Evolutionary conservation across 1,284 basidiomycete species (phyloP).

Genomic region (Ustilago bromivora): DNA sequence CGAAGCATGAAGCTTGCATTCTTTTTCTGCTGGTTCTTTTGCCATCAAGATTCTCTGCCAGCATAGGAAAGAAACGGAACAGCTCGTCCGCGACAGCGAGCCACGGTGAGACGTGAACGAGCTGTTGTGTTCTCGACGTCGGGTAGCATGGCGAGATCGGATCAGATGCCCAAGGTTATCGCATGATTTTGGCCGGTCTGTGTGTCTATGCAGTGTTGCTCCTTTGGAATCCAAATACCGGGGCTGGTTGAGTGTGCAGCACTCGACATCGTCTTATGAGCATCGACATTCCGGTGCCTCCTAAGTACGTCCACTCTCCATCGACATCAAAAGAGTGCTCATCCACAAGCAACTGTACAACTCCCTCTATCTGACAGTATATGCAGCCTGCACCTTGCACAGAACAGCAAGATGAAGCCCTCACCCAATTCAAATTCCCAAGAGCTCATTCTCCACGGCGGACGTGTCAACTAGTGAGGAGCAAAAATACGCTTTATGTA

Average conservation of each 20-base stretch:
- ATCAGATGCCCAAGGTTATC: neutral
- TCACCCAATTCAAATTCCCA: neutral
- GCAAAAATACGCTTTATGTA: neutral
- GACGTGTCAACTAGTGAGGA: neutral
- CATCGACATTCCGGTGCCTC: neutral
- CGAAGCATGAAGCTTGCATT: neutral
- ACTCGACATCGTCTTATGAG: neutral
- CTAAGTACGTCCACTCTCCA: neutral
- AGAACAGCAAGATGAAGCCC: no score
- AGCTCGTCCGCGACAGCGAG: neutral
- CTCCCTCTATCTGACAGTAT: neutral
- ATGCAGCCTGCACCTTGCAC: no score
- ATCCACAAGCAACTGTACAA: neutral
- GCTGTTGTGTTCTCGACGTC: neutral
- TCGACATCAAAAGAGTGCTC: neutral
- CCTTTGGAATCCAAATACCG: neutral
- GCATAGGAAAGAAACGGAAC: neutral
- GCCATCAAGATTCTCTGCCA: neutral
- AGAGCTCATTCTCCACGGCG: constrained; percentile 5
- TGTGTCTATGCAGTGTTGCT: neutral
- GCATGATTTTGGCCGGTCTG: neutral
- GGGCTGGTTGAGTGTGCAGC: neutral
- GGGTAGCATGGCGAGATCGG: neutral
- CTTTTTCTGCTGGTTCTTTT: neutral
- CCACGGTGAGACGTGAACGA: neutral